A percentile compares a stretch with the other conserved stretches of the same genome.
These are phyloP conservation scores for Kwoniella pini DNA, from an alignment of 768 basidiomycete genomes.

Conservation along the genomic window DNA sequence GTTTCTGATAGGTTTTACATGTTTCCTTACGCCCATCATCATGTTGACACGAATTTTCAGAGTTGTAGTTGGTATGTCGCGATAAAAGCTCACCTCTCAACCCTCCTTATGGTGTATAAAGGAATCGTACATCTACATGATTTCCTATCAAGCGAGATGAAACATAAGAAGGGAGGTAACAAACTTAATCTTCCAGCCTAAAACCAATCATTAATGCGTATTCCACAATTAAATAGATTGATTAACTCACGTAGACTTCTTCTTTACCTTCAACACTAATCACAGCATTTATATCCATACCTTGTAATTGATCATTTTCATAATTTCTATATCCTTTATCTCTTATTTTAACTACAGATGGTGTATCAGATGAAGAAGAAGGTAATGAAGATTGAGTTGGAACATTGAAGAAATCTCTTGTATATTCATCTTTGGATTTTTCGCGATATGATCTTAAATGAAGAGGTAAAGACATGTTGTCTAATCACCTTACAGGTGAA, in stretches of 20 bases:
- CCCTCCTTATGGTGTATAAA: slow-evolving; percentile 85
- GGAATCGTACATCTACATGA: slow-evolving; percentile 90
- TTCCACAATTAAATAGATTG: background rate
- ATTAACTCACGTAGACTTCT: slow-evolving; percentile 80
- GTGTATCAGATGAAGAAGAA: slow-evolving; percentile 26
- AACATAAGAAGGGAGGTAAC: slow-evolving; percentile 84
- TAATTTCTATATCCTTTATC: slow-evolving; percentile 12
- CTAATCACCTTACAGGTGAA: too few species aligned
- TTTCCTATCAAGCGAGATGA: slow-evolving; percentile 85
- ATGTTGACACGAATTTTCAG: too few species aligned
- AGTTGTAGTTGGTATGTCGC: too few species aligned
- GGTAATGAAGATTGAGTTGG: slow-evolving; percentile 58
- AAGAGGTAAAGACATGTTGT: slow-evolving; percentile 53
- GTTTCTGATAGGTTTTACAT: too few species aligned
- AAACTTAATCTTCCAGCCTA: slow-evolving; percentile 90
- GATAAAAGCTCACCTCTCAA: slow-evolving; percentile 73
- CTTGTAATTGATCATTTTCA: slow-evolving; percentile 44
- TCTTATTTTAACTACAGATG: slow-evolving; percentile 37
- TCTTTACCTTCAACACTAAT: slow-evolving; percentile 81
- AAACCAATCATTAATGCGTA: too few species aligned
- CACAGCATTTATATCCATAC: slow-evolving; percentile 85
- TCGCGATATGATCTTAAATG: slow-evolving; percentile 90
- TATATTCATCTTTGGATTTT: slow-evolving; percentile 81
- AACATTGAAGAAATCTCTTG: slow-evolving; percentile 82
- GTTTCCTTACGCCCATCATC: too few species aligned